A percentile compares a stretch with the other conserved stretches of the same genome.
Evolutionary conservation across 305 asterid species (phyloP).

Genomic region (Striga hermonthica): DNA sequence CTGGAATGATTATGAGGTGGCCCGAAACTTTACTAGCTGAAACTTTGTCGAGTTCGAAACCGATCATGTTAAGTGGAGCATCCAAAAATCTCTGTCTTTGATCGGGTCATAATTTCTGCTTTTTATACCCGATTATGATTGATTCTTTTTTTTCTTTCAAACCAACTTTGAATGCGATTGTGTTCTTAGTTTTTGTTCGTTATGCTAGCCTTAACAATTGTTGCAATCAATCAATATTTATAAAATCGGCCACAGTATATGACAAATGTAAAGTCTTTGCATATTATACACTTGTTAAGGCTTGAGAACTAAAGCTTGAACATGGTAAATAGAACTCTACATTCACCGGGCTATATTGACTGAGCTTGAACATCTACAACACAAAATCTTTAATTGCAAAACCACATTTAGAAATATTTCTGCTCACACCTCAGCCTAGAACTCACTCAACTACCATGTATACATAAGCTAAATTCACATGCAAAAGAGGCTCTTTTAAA

Average conservation of each 20-base stretch:
- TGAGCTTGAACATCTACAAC: not conserved
- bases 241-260: too few relatives aligned
- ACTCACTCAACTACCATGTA: not conserved
- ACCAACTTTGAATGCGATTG: not conserved
- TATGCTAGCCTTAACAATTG: not conserved
- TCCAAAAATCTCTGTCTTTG: conserved; percentile 53
- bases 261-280: not conserved
- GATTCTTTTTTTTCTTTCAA: too few relatives aligned
- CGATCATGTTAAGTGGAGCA: conserved; percentile 50
- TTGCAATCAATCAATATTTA: not conserved
- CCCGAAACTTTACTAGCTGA: conserved; percentile 60
- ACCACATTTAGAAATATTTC: not conserved
- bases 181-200: too few relatives aligned
- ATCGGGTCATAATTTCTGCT: conserved; percentile 27
- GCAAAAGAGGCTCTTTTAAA: not conserved
- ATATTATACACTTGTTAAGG: not conserved
- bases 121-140: conserved; percentile 2
- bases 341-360: not conserved
- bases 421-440: not conserved
- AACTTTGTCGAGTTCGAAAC: conserved; percentile 64
- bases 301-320: not conserved
- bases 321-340: too few relatives aligned
- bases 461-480: not conserved
- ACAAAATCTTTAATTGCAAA: not conserved
- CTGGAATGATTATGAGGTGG: conserved; percentile 42